Evolutionary conservation across 225 moss, liverwort and hornwort genomes (phyloP).

Genomic region (Sphagnum contortum): DNA sequence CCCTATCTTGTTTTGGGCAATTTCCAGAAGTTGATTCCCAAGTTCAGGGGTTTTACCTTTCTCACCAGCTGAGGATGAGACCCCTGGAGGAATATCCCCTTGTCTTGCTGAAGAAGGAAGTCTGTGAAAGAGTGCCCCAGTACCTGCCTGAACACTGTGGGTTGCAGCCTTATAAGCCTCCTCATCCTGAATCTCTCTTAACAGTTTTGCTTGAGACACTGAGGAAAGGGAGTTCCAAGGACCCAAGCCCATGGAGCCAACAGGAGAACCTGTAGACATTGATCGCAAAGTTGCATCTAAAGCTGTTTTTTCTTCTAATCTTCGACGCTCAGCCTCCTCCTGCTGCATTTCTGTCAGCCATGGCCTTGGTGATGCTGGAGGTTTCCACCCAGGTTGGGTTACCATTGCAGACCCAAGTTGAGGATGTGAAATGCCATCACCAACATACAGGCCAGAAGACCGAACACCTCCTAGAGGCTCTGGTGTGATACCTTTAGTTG

Average conservation of each 20-base stretch:
- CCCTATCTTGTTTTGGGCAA: neutral
- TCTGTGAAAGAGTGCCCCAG: too few relatives aligned
- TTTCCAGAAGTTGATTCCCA: neutral
- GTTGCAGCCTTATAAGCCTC: conserved; percentile 31
- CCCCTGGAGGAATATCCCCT: conserved; percentile 7
- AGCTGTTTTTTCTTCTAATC: conserved; percentile 41
- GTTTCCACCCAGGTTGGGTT: conserved; percentile 46
- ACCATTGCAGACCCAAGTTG: neutral
- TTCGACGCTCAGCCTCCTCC: conserved; percentile 49
- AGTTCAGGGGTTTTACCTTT: conserved; percentile 1
- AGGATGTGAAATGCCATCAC: too few relatives aligned
- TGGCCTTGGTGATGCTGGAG: conserved; percentile 35
- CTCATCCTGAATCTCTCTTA: conserved; percentile 65
- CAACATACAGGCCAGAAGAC: too few relatives aligned
- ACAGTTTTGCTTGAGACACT: conserved; percentile 34
- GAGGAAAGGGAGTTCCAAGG: conserved; percentile 39
- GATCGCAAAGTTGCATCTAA: conserved; percentile 25
- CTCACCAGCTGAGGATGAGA: neutral
- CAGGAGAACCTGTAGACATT: conserved; percentile 15
- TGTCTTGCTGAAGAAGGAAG: neutral
- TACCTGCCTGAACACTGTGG: conserved; percentile 7
- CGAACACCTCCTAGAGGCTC: neutral
- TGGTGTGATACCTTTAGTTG: conserved; percentile 19
- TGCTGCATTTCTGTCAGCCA: conserved; percentile 57
- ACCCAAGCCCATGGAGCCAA: conserved; percentile 23